These are phyloP conservation scores for Saussurea involucrata DNA, from an alignment of 129 eudicot species.

Conservation along the genomic window DNA sequence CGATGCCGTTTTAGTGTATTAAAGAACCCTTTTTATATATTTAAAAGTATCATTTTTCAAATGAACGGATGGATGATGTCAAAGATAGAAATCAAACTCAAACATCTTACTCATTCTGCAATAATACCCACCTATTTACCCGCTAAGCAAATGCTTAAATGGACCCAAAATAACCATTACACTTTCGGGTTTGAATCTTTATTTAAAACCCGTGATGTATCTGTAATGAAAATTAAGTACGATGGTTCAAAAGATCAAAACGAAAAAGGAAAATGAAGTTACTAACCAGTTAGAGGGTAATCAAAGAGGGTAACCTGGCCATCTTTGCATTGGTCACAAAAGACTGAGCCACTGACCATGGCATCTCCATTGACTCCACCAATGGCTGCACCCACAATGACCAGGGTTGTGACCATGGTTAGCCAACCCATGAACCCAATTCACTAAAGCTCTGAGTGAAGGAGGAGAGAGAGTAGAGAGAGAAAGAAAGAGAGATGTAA, in stretches of 20 bases:
- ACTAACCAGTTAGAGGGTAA: constrained; percentile 72
- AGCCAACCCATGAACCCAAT: constrained; percentile 48
- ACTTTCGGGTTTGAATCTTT: not conserved
- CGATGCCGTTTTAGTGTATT: too few species aligned
- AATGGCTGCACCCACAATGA: constrained; percentile 63
- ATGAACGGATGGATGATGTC: not conserved
- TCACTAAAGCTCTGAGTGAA: not conserved
- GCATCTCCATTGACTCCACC: constrained; percentile 63
- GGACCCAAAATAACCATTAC: not conserved
- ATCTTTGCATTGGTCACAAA: constrained; percentile 98
- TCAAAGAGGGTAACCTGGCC: constrained; percentile 82
- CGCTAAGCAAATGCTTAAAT: not conserved
- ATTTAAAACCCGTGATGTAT: not conserved
- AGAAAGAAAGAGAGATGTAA: constrained; percentile 10
- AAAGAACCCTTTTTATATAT: not conserved
- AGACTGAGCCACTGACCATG: constrained; percentile 82
- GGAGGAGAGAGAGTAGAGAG: constrained; percentile 7
- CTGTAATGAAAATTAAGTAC: not conserved
- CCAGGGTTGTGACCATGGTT: constrained; percentile 36
- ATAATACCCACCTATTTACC: not conserved
- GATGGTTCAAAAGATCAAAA: not conserved
- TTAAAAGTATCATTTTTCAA: not conserved
- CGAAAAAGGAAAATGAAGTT: not conserved
- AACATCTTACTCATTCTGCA: not conserved
- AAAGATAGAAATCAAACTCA: not conserved